Base-by-base conservation (phyloP, 148 eudicot genomes). In the Mesembryanthemum crystallinum region DNA sequence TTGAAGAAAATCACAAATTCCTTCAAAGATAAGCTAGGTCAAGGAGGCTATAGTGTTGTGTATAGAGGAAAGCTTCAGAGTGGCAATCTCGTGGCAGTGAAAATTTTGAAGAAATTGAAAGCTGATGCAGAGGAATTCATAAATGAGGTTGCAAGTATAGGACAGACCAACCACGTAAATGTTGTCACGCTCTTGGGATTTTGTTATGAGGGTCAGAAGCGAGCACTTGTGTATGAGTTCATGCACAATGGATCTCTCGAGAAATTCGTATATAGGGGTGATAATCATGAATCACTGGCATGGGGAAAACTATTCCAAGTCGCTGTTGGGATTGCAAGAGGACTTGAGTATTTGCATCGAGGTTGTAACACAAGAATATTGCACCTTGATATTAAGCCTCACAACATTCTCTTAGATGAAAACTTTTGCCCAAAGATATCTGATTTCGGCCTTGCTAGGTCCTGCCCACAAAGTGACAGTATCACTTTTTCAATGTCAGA, bases 41-140 rank as follows among this genome's bases (percentile, higher is more conserved):
- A 91, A 66, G 98, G 98, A 42, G 96, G 98, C 60, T 89, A 84
- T 76, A 92, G 98, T 13, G 74, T 73, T 7, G 98, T 93, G 13
- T 93, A 89, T 79, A 83, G 87, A 51, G 97, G 97, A 54, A 73
- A 37, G 76, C 89, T 90, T 24, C 76, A 67, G 4, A 87, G 90
- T 78, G 90, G 89, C 9, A 86, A 87, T 8, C 72, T 54, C 15
- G 90, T 92, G 57, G 98, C 98, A 28, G 96, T 92, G 6, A 92
- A 92, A 71, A 76, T 94, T 14, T 71, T 90, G 43, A 73, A 73
- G 45, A 74, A 65, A 23, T 24, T 61, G 21, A 20, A 49, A 1
- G 39, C 17, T 33, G 25, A 68, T 21, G 74, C 64, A 21, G 51
- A 39, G 3, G 82, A 79, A 8, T 79, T 79, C 82, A 82, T 63